Evolutionary conservation across 202 grass and related monocot genomes (phyloP).

Genomic region (Zizania palustris): DNA sequence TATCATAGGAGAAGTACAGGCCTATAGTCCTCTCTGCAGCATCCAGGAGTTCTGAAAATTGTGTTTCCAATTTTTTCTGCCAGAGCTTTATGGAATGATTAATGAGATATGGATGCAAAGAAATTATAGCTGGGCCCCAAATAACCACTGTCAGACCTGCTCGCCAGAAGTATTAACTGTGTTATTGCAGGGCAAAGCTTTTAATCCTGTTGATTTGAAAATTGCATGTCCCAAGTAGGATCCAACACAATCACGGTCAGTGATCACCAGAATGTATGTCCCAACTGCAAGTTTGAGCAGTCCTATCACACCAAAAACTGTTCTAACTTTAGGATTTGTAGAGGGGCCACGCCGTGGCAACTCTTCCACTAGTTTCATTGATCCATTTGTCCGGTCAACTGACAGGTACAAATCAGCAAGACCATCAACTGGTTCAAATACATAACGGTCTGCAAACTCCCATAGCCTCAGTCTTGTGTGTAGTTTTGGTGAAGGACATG

Average conservation of each 20-base stretch:
- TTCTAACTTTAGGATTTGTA: slow-evolving; percentile 51
- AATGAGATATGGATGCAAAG: slow-evolving; percentile 34
- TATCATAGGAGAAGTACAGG: slow-evolving; percentile 90
- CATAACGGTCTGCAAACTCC: slow-evolving; percentile 76
- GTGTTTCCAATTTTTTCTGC: slow-evolving; percentile 84
- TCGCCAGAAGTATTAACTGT: slow-evolving; percentile 55
- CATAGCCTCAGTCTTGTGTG: slow-evolving; percentile 72
- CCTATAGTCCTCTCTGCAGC: slow-evolving; percentile 74
- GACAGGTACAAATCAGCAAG: slow-evolving; percentile 68
- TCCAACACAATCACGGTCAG: slow-evolving; percentile 73
- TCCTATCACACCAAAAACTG: slow-evolving; percentile 77
- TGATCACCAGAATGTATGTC: slow-evolving; percentile 78
- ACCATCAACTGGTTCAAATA: slow-evolving; percentile 84
- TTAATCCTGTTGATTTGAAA: slow-evolving; percentile 79
- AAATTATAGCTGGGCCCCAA: slow-evolving; percentile 24
- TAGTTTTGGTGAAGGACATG: slow-evolving; percentile 49
- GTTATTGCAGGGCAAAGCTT: slow-evolving; percentile 69
- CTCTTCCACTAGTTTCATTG: slow-evolving; percentile 61
- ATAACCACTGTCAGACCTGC: slow-evolving; percentile 53
- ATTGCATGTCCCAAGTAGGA: slow-evolving; percentile 80
- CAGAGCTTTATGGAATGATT: slow-evolving; percentile 35
- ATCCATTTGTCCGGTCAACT: slow-evolving; percentile 69
- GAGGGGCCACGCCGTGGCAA: slow-evolving; percentile 35
- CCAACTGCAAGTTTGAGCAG: slow-evolving; percentile 81
- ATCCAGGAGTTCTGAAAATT: slow-evolving; percentile 71